A percentile compares a stretch with the other conserved stretches of the same genome.
phyloP scores from a whole-genome alignment of 139 green algal genomes.

The Micractinium sp. region DNA sequence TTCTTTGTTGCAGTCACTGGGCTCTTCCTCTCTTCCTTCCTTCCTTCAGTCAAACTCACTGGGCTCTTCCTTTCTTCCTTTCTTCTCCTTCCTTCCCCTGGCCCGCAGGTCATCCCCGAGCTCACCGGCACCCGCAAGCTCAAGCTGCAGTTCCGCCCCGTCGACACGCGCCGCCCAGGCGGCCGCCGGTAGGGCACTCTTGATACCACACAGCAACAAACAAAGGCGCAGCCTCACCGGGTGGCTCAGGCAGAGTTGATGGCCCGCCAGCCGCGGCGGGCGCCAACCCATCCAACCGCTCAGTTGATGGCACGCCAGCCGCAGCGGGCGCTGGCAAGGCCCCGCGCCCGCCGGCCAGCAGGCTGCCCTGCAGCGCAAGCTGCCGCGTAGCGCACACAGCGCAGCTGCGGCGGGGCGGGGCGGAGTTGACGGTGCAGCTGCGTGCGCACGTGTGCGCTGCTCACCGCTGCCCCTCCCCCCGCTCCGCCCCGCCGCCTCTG shows the following conservation, averaged over 20 bases:
- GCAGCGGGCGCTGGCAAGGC: not conserved
- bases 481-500: too few relatives aligned
- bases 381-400: too few relatives aligned
- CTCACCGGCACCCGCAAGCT: constrained; percentile 37
- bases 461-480: too few relatives aligned
- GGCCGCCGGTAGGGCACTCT: not conserved
- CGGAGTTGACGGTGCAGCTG: too few relatives aligned
- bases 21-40: not conserved
- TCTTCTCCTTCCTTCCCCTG: not conserved
- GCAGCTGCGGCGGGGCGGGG: too few relatives aligned
- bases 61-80: not conserved
- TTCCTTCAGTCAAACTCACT: not conserved
- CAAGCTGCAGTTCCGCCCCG: constrained; percentile 37
- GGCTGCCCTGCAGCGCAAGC: too few relatives aligned
- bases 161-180: not conserved
- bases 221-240: not conserved
- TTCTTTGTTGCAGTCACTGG: not conserved
- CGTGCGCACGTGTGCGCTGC: too few relatives aligned
- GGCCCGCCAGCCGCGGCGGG: too few relatives aligned
- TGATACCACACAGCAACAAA: not conserved
- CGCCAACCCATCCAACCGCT: not conserved
- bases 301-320: not conserved
- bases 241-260: not conserved
- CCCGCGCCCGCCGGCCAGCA: too few relatives aligned
- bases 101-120: constrained; percentile 31